phyloP scores from a whole-genome alignment of 2,329 filamentous ascomycete genomes.

The Stemphylium lycopersici region DNA sequence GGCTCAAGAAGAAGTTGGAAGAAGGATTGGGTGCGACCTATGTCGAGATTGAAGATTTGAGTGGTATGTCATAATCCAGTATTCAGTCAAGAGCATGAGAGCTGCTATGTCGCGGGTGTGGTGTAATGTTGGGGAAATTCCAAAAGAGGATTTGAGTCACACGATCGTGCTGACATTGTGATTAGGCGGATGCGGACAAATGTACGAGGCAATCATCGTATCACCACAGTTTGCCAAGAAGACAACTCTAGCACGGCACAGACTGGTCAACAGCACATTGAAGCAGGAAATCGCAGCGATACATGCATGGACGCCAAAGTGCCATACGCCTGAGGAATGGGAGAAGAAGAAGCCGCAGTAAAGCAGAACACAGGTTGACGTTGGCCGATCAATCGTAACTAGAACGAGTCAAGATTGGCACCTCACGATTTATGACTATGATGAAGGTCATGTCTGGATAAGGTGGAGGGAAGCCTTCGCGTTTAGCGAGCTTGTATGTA shows the following conservation, averaged over 20 bases:
- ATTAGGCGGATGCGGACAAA: conserved; percentile 72
- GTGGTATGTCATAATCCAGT: conserved; percentile 64
- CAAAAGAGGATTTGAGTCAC: not conserved
- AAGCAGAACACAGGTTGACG: not conserved
- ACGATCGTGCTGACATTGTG: conserved; percentile 19
- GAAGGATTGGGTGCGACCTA: conserved; percentile 74
- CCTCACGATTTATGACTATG: not conserved
- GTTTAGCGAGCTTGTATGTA: not conserved
- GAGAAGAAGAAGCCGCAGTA: conserved; percentile 64
- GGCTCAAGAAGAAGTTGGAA: conserved; percentile 71
- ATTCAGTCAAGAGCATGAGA: not conserved
- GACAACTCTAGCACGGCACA: conserved; percentile 79
- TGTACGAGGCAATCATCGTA: conserved; percentile 73
- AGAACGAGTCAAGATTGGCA: too few species aligned
- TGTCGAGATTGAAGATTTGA: conserved; percentile 90
- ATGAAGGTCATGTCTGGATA: not conserved
- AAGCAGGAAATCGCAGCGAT: conserved; percentile 89
- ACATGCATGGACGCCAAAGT: conserved; percentile 94
- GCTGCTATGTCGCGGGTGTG: too few species aligned
- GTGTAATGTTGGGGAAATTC: not conserved
- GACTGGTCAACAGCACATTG: conserved; percentile 81
- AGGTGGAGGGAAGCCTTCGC: not conserved
- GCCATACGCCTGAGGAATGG: conserved; percentile 90
- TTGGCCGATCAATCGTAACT: not conserved
- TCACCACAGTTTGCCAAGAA: conserved; percentile 58